phyloP scores from a whole-genome alignment of 768 basidiomycete genomes.

The Leccinum arenicola region DNA sequence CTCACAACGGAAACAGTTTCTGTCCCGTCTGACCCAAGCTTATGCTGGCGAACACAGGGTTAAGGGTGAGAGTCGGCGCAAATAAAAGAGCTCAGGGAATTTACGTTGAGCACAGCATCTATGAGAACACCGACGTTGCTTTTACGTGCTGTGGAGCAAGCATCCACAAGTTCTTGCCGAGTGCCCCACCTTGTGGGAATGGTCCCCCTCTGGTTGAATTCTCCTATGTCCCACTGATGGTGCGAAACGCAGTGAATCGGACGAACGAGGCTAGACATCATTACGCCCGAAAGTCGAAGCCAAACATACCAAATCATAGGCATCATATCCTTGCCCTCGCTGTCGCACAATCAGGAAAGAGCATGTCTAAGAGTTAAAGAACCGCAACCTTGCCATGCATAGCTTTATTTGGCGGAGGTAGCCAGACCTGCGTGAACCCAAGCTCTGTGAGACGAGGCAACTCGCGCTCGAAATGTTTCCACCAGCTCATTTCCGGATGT shows the following conservation, averaged over 20 bases:
- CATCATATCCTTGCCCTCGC: slow-evolving; percentile 80
- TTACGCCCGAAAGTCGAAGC: neutral
- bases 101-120: slow-evolving; percentile 87
- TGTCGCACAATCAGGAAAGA: slow-evolving; percentile 27
- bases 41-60: slow-evolving; percentile 49
- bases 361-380: neutral
- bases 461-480: slow-evolving; percentile 69
- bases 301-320: slow-evolving; percentile 72
- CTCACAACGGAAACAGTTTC: slow-evolving; percentile 71
- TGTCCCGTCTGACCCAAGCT: slow-evolving; percentile 76
- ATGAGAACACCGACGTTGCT: slow-evolving; percentile 75
- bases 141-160: slow-evolving; percentile 63
- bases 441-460: slow-evolving; percentile 59
- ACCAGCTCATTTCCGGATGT: slow-evolving; percentile 67
- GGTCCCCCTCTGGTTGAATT: slow-evolving; percentile 75
- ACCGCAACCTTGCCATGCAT: slow-evolving; percentile 46
- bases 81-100: slow-evolving; percentile 11
- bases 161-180: slow-evolving; percentile 70
- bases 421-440: slow-evolving; percentile 80
- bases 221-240: slow-evolving; percentile 80
- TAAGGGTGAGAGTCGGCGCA: slow-evolving; percentile 13
- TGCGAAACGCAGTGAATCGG: neutral
- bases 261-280: neutral
- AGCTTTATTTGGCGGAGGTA: slow-evolving; percentile 83
- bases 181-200: slow-evolving; percentile 84